A percentile compares a stretch with the other conserved stretches of the same genome.
These are phyloP conservation scores for Leavenworthia alabamica DNA, from an alignment of 345 rosid genomes.

Conservation along the genomic window DNA sequence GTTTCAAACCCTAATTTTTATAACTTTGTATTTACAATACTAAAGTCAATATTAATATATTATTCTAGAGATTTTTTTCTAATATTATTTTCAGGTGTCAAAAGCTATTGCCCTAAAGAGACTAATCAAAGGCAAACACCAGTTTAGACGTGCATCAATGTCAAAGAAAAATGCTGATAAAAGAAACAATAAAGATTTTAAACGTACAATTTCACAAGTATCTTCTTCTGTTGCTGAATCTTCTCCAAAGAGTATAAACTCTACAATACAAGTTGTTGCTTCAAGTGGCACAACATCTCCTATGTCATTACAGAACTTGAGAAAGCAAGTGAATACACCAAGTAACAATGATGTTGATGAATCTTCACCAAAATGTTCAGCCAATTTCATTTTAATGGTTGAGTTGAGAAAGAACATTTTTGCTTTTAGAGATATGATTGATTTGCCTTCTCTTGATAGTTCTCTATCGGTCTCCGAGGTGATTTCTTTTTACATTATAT, in stretches of 20 bases:
- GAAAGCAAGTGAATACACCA: constrained; percentile 17
- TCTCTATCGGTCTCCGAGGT: constrained; percentile 51
- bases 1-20: neutral
- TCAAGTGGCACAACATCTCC: constrained; percentile 15
- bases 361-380: constrained; percentile 26
- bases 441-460: constrained; percentile 51
- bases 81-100: constrained; percentile 1
- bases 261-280: constrained; percentile 19
- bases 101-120: constrained; percentile 18
- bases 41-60: neutral
- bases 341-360: neutral
- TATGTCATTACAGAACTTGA: neutral
- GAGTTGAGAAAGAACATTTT: constrained; percentile 60
- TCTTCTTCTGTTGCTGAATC: no score
- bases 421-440: constrained; percentile 61
- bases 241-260: constrained; percentile 21
- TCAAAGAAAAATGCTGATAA: constrained; percentile 16
- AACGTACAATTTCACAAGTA: constrained; percentile 10
- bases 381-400: constrained; percentile 46
- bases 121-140: constrained; percentile 21
- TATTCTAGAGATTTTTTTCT: neutral
- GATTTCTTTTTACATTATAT: constrained; percentile 3
- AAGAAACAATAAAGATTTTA: constrained; percentile 7
- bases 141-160: constrained; percentile 12
- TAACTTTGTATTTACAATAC: neutral